These are phyloP conservation scores for Aspergillus spinulosporus DNA, from an alignment of 2,329 filamentous ascomycete species.

Conservation along the genomic window DNA sequence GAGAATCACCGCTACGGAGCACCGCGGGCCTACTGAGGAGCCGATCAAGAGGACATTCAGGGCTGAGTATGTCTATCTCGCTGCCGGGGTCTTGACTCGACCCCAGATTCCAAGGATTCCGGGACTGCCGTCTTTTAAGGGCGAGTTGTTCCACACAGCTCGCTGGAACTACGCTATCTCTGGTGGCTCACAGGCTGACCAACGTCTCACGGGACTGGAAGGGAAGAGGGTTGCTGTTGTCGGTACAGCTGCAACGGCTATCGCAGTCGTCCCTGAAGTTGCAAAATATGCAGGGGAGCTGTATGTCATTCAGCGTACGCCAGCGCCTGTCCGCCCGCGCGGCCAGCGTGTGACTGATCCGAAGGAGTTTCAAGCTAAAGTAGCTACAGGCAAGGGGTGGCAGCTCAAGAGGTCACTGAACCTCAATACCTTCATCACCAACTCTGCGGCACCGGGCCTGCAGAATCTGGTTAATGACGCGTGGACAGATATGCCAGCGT, in stretches of 20 bases:
- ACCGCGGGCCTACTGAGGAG: neutral
- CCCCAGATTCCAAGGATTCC: neutral
- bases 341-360: neutral
- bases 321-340: neutral
- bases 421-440: neutral
- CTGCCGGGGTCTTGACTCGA: neutral
- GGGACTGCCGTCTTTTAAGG: neutral
- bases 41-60: neutral
- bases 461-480: neutral
- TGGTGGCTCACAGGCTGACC: neutral
- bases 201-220: neutral
- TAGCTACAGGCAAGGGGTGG: neutral
- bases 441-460: neutral
- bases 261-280: neutral
- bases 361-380: neutral
- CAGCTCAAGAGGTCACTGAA: neutral
- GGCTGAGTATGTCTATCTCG: neutral
- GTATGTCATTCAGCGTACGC: neutral
- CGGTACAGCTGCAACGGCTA: neutral
- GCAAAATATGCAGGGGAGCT: neutral
- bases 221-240: neutral
- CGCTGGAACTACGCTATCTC: slow-evolving; percentile 1
- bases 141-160: neutral
- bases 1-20: neutral
- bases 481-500: neutral